phyloP scores from a whole-genome alignment of 2,329 filamentous ascomycete genomes.

The Aspergillus sergii region DNA sequence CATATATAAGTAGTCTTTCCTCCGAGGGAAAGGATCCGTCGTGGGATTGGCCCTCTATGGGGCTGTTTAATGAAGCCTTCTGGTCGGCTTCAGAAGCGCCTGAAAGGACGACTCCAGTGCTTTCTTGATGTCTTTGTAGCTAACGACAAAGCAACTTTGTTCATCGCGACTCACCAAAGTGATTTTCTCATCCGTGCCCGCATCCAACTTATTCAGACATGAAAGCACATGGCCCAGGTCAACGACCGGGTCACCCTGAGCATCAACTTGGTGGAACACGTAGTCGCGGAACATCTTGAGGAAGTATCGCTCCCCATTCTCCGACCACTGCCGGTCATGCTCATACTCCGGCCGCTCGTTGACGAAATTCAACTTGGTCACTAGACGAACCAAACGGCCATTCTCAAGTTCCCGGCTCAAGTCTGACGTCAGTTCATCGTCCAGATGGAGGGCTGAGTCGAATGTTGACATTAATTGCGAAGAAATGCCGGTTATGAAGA shows the following conservation, averaged over 20 bases:
- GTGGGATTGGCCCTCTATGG: not conserved
- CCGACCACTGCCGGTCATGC: constrained; percentile 78
- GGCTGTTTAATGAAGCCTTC: constrained; percentile 36
- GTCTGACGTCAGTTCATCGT: constrained; percentile 73
- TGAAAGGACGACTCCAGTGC: constrained; percentile 63
- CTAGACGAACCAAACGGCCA: constrained; percentile 75
- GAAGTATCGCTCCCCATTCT: constrained; percentile 88
- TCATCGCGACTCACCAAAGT: constrained; percentile 87
- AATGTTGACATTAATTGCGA: constrained; percentile 74
- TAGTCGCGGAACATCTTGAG: constrained; percentile 96
- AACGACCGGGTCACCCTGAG: constrained; percentile 77
- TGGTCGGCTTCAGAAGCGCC: constrained; percentile 53
- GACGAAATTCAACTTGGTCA: constrained; percentile 82
- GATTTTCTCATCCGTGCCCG: constrained; percentile 82
- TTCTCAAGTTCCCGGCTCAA: constrained; percentile 86
- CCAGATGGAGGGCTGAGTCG: constrained; percentile 75
- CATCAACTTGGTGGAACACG: constrained; percentile 93
- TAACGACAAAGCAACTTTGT: constrained; percentile 84
- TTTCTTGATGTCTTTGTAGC: constrained; percentile 82
- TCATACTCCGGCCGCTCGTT: constrained; percentile 89
- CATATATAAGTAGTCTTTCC: constrained; percentile 10
- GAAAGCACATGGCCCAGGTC: constrained; percentile 85
- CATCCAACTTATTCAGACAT: constrained; percentile 90
- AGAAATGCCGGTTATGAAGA: constrained; percentile 77
- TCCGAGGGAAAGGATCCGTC: not conserved